These are phyloP conservation scores for Nicotiana noctiflora DNA, from an alignment of 257 asterid species.

Conservation along the genomic window DNA sequence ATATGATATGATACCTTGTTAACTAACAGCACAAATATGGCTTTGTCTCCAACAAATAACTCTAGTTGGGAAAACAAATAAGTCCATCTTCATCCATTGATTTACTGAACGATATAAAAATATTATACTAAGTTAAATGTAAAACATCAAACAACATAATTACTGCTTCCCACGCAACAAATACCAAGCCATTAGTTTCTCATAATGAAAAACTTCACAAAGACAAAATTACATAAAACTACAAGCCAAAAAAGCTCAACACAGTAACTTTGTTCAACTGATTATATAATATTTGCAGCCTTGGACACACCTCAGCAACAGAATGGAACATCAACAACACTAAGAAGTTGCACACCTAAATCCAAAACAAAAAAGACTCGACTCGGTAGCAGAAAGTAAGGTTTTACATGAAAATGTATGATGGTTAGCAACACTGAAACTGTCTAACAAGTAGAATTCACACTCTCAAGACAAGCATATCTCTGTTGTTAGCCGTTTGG, in stretches of 20 bases:
- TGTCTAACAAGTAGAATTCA: background rate
- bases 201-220: background rate
- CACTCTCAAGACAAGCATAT: constrained; percentile 10
- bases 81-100: background rate
- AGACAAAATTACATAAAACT: background rate
- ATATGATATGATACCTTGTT: too few species aligned
- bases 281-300: background rate
- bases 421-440: background rate
- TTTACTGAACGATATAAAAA: background rate
- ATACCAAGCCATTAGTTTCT: background rate
- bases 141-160: background rate
- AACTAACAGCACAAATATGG: too few species aligned
- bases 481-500: constrained; percentile 6
- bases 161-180: background rate
- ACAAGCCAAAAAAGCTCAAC: background rate
- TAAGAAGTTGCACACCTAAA: background rate
- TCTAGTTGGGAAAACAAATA: background rate
- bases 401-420: background rate
- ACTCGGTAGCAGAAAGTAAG: background rate
- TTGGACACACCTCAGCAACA: background rate
- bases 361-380: background rate
- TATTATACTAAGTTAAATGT: background rate
- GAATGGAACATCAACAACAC: background rate
- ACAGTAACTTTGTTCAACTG: background rate
- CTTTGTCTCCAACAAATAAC: background rate